Evolutionary conservation across 2,329 filamentous ascomycete genomes (phyloP), one percentile per base, ranked within the genome.

Genomic region (Ophiostoma himal-ulmi): DNA sequence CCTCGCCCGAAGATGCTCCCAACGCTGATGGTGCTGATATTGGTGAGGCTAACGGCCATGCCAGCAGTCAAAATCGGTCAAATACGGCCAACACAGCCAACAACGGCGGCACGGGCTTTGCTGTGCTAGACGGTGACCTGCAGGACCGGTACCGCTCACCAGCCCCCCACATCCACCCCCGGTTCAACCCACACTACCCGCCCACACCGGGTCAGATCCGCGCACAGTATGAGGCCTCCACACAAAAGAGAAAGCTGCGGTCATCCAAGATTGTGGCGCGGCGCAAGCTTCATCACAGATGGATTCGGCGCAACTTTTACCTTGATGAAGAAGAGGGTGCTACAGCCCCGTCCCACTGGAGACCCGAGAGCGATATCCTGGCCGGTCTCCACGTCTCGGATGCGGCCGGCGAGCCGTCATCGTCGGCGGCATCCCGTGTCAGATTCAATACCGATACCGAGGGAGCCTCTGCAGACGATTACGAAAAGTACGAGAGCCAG

Each of bases 241-340:
- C 79, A 77, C 30, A 78, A 52, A 78, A 76, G 1, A 64, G 64
- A 5, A 54, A 80, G 69, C 79, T 82, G 60, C 81, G 80, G 71
- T 77, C 80, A 22, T 77, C 80, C 36, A 77, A 80, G 37, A 78
- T 76, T 1, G 75, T 77, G 7, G 84, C 85, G 1, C 81, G 85
- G 17, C 81, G 80, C 54, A 83, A 83, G 73, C 81, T 92, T 48
- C 84, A 90, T 75, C 87, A 94, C 69, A 85, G 92, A 68, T 95
- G 92, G 92, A 86, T 86, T 75, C 85, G 91, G 71, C 85, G 92
- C 65, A 87, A 89, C 54, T 96, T 95, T 75, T 96, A 95, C 75
- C 85, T 93, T 0, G 92, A 96, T 71, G 90, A 93, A 78, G 93
- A 96, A 80, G 92, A 96, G 78, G 92, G 92, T 2, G 85, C 86